Base-by-base conservation (phyloP, 257 asterid species). In the Lantana camara region DNA sequence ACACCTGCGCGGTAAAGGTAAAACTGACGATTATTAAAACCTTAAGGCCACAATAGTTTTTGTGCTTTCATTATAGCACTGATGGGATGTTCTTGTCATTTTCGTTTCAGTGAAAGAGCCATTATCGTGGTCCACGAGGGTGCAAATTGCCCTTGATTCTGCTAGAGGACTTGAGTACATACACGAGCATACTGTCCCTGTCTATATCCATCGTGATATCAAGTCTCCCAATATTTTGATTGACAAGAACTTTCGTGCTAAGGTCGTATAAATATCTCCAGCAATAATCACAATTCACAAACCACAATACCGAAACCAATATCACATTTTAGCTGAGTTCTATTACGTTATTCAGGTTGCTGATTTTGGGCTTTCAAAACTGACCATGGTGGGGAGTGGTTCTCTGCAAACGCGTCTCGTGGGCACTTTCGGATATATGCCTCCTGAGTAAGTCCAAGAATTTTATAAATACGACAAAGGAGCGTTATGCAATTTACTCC, bases 91-190 rank as follows among this genome's bases (percentile, higher is more conserved):
- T 4, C 20, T n/a, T 68, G 17, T 24, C 14, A 2, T 64, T 55
- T 58, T 42, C 2, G 19, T 68, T 63, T 60, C 65, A 82, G 96
- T 62, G 10, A 73, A 50, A 60, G 89, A 76, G 45, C 81, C 87
- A 16, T 69, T 90, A 70, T 47, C 86, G 15, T 90, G 97, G 97
- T 44, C 85, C 17, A 79, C 80, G 16, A 82, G 97, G 81, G 75
- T 91, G 65, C 90, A 85, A 78, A 84, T 91, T 16, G 96, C 96
- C 50, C 93, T 91, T 22, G 97, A 90, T 77, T 86, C 97, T 1
- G 97, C 97, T 3, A 80, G 97, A 87, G 97, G 97, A 34, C 96
- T 91, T 13, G 97, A 91, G 76, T 88, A 91, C 83, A 91, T 90
- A 44, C 97, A 90, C 23, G 97, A 88, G 69, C 97, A 90, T 73